Conservation (phyloP, 331 rosid genomes). For the Rosa hybrid region DNA sequence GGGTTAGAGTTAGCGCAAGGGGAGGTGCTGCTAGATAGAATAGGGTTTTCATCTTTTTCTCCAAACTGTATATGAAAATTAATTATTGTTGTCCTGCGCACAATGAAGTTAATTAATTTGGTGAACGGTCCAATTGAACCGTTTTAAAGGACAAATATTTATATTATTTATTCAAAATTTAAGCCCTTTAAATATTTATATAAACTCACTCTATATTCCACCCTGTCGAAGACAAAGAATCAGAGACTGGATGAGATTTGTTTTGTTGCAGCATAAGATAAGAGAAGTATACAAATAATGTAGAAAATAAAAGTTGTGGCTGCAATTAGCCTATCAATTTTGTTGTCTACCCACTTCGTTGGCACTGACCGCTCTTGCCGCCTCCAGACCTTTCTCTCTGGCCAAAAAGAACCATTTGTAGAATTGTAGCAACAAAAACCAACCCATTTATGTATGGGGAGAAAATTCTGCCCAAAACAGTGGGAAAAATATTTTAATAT, state of each 20-base stretch:
- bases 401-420: conserved; percentile 19
- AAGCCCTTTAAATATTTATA: not conserved
- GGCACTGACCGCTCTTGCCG: conserved; percentile 25
- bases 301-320: conserved; percentile 56
- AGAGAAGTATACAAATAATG: conserved; percentile 35
- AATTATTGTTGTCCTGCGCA: too few relatives aligned
- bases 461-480: conserved; percentile 18
- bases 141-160: too few relatives aligned
- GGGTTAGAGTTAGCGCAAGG: too few relatives aligned
- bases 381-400: conserved; percentile 8
- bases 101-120: too few relatives aligned
- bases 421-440: conserved; percentile 45
- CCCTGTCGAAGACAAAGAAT: conserved; percentile 38
- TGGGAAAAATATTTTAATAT: not conserved
- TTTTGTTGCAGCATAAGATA: conserved; percentile 38
- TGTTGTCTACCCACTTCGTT: conserved; percentile 32
- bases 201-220: conserved; percentile 20
- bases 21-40: too few relatives aligned
- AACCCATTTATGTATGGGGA: conserved; percentile 19
- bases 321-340: conserved; percentile 53
- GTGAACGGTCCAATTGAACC: too few relatives aligned
- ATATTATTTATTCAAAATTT: too few relatives aligned
- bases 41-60: too few relatives aligned
- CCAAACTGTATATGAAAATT: too few relatives aligned
- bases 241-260: conserved; percentile 36